These are phyloP conservation scores for Clonostachys rhizophaga DNA, from an alignment of 2,329 filamentous ascomycete species.

Conservation along the genomic window DNA sequence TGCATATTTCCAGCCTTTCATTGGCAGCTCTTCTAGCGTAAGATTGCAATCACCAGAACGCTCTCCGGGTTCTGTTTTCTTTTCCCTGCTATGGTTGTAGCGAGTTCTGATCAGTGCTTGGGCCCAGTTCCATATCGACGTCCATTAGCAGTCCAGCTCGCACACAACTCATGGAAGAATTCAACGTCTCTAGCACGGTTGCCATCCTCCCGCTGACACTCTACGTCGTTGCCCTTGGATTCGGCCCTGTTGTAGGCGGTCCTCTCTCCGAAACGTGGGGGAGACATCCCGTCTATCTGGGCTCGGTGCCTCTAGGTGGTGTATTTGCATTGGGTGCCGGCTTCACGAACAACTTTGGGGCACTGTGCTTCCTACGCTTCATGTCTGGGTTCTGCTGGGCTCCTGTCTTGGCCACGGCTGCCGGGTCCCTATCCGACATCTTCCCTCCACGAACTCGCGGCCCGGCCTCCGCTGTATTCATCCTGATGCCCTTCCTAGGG, in stretches of 20 bases:
- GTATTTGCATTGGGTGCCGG: constrained; percentile 54
- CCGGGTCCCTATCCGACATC: constrained; percentile 44
- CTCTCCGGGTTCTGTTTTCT: constrained; percentile 1
- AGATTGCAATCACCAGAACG: constrained; percentile 7
- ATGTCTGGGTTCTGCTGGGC: constrained; percentile 47
- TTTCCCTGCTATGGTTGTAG: constrained; percentile 4
- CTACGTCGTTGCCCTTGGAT: constrained; percentile 54
- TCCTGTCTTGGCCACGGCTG: constrained; percentile 41
- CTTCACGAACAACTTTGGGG: constrained; percentile 41
- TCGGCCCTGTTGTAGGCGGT: constrained; percentile 55
- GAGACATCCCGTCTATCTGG: constrained; percentile 44
- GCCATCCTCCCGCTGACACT: constrained; percentile 55
- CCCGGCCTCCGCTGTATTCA: constrained; percentile 34
- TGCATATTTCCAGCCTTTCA: constrained; percentile 29
- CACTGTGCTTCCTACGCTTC: constrained; percentile 49
- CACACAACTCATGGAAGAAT: constrained; percentile 41
- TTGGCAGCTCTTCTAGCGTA: constrained; percentile 34
- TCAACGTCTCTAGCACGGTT: constrained; percentile 47
- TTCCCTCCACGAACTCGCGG: constrained; percentile 36
- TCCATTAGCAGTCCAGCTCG: constrained; percentile 48
- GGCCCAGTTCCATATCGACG: constrained; percentile 42
- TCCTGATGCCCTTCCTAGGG: constrained; percentile 47
- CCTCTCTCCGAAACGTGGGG: constrained; percentile 56
- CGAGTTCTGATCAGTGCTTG: constrained; percentile 1
- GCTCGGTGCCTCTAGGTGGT: constrained; percentile 37